phyloP scores from a whole-genome alignment of 1,284 basidiomycete species.

The Boletus smithii region DNA sequence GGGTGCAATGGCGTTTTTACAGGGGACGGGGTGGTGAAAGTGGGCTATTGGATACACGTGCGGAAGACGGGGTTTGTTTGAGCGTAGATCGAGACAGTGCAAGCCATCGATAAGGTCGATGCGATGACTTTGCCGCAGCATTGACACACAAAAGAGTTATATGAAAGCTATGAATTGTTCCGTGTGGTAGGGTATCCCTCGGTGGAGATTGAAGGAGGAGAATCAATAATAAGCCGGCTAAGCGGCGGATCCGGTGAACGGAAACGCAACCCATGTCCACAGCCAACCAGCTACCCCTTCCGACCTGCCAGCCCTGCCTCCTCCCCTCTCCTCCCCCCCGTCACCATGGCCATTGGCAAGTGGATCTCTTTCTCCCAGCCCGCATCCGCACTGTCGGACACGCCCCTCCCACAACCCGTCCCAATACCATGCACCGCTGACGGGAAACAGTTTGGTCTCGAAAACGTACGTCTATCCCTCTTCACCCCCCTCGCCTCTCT shows the following conservation, averaged over 20 bases:
- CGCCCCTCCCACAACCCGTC: constrained; percentile 31
- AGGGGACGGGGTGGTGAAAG: constrained; percentile 47
- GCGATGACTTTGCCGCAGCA: no score
- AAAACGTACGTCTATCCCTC: constrained; percentile 69
- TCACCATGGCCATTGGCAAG: constrained; percentile 31
- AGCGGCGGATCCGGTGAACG: constrained; percentile 13
- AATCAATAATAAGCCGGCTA: constrained; percentile 1
- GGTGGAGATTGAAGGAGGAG: neutral
- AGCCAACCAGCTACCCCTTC: constrained; percentile 8
- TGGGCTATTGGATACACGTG: constrained; percentile 58
- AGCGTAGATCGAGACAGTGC: no score
- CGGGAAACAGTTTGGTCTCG: constrained; percentile 84
- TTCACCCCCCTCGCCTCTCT: neutral
- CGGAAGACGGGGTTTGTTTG: constrained; percentile 37
- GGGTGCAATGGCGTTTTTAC: constrained; percentile 57
- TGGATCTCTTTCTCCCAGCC: constrained; percentile 39
- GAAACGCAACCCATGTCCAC: constrained; percentile 23
- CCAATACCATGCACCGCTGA: constrained; percentile 52
- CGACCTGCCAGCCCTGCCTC: constrained; percentile 1
- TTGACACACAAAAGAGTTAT: no score
- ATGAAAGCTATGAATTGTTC: no score
- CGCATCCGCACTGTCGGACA: constrained; percentile 24
- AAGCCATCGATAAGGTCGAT: no score
- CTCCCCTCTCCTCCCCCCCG: neutral
- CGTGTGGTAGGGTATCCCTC: no score